Evolutionary conservation across 345 rosid genomes (phyloP).

Genomic region (Pseudoturritis turrita): DNA sequence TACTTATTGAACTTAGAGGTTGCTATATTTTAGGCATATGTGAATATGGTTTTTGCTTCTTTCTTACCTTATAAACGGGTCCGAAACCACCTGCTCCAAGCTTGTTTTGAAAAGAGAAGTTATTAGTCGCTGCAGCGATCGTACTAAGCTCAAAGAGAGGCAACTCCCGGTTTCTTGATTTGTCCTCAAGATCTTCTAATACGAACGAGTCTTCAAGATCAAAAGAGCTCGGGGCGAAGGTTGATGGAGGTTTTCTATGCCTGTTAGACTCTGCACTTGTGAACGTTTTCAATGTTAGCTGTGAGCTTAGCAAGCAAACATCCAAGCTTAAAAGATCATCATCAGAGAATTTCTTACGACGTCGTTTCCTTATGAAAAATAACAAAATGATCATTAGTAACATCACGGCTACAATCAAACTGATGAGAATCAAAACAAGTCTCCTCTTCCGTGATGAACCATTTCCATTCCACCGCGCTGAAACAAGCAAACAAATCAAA

Average conservation of each 20-base stretch:
- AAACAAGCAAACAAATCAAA: neutral
- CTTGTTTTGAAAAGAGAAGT: conserved; percentile 46
- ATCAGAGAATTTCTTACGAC: conserved; percentile 23
- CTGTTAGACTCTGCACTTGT: conserved; percentile 24
- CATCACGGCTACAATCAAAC: conserved; percentile 2
- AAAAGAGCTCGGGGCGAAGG: conserved; percentile 19
- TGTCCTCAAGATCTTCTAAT: conserved; percentile 34
- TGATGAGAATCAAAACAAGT: conserved; percentile 13
- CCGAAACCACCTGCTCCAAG: conserved; percentile 83
- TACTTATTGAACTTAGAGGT: neutral
- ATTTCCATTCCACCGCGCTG: conserved; percentile 32
- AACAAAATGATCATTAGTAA: conserved; percentile 7
- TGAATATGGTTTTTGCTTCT: neutral
- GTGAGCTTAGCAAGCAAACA: conserved; percentile 4
- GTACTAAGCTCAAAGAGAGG: conserved; percentile 45
- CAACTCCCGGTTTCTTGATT: conserved; percentile 35
- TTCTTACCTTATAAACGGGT: conserved; percentile 56
- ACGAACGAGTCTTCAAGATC: conserved; percentile 26
- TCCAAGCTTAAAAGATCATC: neutral
- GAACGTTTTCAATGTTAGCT: conserved; percentile 1
- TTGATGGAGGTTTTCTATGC: neutral
- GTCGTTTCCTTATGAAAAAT: conserved; percentile 31
- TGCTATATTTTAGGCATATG: neutral
- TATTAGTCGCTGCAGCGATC: conserved; percentile 47
- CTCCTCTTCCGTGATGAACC: conserved; percentile 29